Evolutionary conservation across 202 grass and related monocot genomes (phyloP), one percentile per base, ranked within the genome.

Genomic region (Setaria viridis): DNA sequence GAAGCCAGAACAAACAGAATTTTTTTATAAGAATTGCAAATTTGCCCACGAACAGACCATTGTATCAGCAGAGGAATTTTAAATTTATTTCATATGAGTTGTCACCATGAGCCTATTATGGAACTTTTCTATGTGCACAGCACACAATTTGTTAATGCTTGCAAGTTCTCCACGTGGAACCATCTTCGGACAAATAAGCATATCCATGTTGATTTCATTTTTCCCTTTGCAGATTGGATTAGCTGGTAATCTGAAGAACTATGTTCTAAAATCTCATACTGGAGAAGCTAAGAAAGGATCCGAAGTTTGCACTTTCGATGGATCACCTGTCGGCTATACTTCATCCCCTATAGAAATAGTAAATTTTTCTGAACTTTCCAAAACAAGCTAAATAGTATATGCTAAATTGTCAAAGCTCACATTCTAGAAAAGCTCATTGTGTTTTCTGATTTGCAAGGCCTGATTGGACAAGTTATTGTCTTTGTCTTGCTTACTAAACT

Each of bases 201-300:
- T 59, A 12, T 70, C 34, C 4, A 65, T 11, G 11, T 34, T 19
- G 68, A 84, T 79, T 74, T 74, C 0, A 60, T 69, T 66, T 66
- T 55, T 45, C 62, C 70, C 85, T 47, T 86, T 84, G 13, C 74
- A 98, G 95, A 94, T 98, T 78, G 93, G 91, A 32, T 81, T 98
- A 86, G 91, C 93, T 74, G 95, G 90, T 62, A 98, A 98, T 89
- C 68, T 98, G 80, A 93, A 67, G 46, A 88, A 95, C 82, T 98
- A 89, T 84, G 67, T 93, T 68, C 54, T 98, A 80, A 86, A 47
- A 81, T 73, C 79, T 89, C 93, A 95, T 71, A 84, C 80, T 46
- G 95, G 95, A 72, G 64, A 90, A 90, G 20, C 64, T 78, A 90
- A 83, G 82, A 93, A 95, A 88, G 95, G 95, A 87, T 98, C 95